Conservation (phyloP, 2,329 filamentous ascomycete genomes). For the Cytospora schulzeri region DNA sequence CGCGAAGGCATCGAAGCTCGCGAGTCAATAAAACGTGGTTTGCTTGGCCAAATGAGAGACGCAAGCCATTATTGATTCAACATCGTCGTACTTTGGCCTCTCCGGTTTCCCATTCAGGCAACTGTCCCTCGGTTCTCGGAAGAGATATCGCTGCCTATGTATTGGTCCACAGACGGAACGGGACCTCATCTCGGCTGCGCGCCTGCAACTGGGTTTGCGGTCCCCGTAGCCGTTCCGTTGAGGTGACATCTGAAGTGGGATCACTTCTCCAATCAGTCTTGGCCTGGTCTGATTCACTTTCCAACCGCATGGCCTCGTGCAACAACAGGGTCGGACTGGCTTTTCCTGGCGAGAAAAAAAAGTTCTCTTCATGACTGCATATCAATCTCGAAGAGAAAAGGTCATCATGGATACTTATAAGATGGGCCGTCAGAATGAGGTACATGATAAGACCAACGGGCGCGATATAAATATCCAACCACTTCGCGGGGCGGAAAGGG, state of each 20-base stretch:
- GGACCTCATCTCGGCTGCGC: constrained; percentile 17
- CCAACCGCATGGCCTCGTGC: neutral
- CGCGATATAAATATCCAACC: constrained; percentile 27
- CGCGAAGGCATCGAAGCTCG: constrained; percentile 6
- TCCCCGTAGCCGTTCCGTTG: neutral
- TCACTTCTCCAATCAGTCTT: neutral
- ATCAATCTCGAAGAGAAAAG: neutral
- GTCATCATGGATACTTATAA: constrained; percentile 4
- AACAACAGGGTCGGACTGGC: neutral
- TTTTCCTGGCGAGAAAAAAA: neutral
- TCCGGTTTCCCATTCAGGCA: neutral
- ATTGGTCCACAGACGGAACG: neutral
- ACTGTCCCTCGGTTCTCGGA: constrained; percentile 4
- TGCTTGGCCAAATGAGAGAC: neutral
- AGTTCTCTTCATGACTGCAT: neutral
- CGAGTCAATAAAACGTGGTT: constrained; percentile 8
- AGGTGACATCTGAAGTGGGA: constrained; percentile 8
- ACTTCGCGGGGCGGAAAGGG: constrained; percentile 19
- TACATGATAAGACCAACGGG: constrained; percentile 13
- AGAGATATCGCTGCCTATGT: constrained; percentile 15
- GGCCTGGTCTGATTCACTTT: neutral
- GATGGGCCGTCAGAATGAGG: constrained; percentile 8
- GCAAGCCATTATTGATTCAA: neutral
- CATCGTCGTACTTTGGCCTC: neutral
- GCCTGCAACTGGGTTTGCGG: neutral